Evolutionary conservation across 1,284 basidiomycete genomes (phyloP).

Genomic region (Pascua guehoae): DNA sequence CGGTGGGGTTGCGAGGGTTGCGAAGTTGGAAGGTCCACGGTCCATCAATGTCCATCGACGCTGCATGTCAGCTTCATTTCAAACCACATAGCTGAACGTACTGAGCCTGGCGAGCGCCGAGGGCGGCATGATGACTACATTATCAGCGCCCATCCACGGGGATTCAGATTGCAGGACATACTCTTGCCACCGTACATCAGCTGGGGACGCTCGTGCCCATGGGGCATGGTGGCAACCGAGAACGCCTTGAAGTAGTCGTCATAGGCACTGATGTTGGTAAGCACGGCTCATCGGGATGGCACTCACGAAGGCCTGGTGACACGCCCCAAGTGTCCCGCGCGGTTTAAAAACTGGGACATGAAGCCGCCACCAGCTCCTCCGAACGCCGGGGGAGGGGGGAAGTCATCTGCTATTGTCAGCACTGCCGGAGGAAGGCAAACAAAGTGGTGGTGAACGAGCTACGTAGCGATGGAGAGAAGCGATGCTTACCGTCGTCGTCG

Average conservation of each 20-base stretch:
- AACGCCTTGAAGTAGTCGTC: slow-evolving; percentile 52
- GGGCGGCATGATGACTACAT: slow-evolving; percentile 89
- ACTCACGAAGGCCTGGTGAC: slow-evolving; percentile 27
- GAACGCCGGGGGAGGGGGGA: slow-evolving; percentile 17
- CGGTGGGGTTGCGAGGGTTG: slow-evolving; percentile 79
- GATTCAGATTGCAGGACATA: slow-evolving; percentile 53
- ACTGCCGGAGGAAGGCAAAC: background rate
- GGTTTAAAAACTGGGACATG: slow-evolving; percentile 27
- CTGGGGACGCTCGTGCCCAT: slow-evolving; percentile 44
- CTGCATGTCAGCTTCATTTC: slow-evolving; percentile 34
- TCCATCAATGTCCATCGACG: slow-evolving; percentile 80
- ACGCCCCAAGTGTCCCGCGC: slow-evolving; percentile 19
- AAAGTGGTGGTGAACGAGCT: background rate
- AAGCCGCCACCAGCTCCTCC: slow-evolving; percentile 15
- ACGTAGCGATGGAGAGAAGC: background rate
- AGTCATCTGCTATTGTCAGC: slow-evolving; percentile 13
- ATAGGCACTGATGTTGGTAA: slow-evolving; percentile 30
- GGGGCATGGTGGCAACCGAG: slow-evolving; percentile 48
- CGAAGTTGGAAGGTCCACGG: slow-evolving; percentile 97
- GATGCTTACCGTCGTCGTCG: slow-evolving; percentile 39
- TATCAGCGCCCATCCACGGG: slow-evolving; percentile 7
- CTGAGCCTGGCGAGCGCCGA: slow-evolving; percentile 85
- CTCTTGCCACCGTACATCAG: slow-evolving; percentile 84
- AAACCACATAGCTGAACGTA: slow-evolving; percentile 38
- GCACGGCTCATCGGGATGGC: too few species aligned